Percentiles rank a stretch among this genome's conserved stretches.
Evolutionary conservation across 768 basidiomycete species (phyloP).

Genomic region (Calocybe gangraenosa): DNA sequence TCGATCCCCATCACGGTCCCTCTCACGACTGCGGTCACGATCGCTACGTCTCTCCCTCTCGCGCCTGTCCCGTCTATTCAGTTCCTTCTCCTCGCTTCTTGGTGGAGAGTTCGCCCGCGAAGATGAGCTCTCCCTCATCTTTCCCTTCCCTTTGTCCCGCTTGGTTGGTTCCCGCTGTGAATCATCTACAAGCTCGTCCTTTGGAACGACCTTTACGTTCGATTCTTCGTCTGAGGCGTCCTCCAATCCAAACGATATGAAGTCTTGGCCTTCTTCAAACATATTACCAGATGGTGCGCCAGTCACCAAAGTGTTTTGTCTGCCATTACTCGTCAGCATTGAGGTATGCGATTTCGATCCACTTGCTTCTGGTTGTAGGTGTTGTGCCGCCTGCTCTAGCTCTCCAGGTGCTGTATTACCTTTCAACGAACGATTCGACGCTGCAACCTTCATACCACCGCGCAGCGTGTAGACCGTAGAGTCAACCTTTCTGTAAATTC

Average conservation of each 20-base stretch:
- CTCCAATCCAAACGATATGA: slow-evolving; percentile 19
- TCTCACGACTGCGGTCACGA: slow-evolving; percentile 2
- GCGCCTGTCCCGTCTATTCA: slow-evolving; percentile 33
- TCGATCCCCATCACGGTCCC: slow-evolving; percentile 17
- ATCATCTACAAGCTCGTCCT: too few relatives aligned
- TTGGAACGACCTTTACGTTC: too few relatives aligned
- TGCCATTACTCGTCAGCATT: neutral
- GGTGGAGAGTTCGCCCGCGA: neutral
- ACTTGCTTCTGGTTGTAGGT: slow-evolving; percentile 3
- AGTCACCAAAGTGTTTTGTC: neutral
- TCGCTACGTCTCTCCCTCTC: slow-evolving; percentile 14
- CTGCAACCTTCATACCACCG: too few relatives aligned
- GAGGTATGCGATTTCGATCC: neutral
- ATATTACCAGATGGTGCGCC: neutral
- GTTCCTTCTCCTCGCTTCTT: slow-evolving; percentile 1
- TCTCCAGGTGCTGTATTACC: too few relatives aligned
- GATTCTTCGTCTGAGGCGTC: slow-evolving; percentile 10
- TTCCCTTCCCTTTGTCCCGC: slow-evolving; percentile 15
- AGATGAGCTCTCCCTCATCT: slow-evolving; percentile 5
- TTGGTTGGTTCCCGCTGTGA: neutral
- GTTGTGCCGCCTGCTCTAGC: too few relatives aligned
- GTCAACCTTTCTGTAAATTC: too few relatives aligned
- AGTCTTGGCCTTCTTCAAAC: slow-evolving; percentile 30
- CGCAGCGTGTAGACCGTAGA: too few relatives aligned
- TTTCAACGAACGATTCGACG: too few relatives aligned